phyloP scores from a whole-genome alignment of 164 flowering plant species.

The Cinnamomum chago region DNA sequence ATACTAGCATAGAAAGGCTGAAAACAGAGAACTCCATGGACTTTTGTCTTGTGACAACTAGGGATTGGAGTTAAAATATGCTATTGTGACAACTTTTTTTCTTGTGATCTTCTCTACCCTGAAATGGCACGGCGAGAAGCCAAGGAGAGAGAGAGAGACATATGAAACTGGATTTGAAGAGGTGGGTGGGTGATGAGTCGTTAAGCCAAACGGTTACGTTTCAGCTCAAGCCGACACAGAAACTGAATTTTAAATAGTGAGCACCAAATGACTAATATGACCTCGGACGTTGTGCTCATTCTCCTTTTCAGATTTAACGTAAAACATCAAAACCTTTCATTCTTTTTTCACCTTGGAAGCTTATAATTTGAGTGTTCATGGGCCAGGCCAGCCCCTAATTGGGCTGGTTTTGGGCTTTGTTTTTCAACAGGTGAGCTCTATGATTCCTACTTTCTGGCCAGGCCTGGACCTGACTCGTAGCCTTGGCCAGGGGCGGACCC shows the following conservation, averaged over 20 bases:
- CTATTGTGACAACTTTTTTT: neutral
- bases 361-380: too few relatives aligned
- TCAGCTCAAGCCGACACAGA: neutral
- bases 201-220: conserved; percentile 4
- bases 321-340: neutral
- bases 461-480: neutral
- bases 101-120: neutral
- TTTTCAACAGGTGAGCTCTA: neutral
- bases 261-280: neutral
- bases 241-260: conserved; percentile 5
- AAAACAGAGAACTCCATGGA: conserved; percentile 9
- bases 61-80: neutral
- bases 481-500: too few relatives aligned
- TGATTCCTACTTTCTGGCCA: neutral
- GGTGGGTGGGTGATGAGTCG: conserved; percentile 10
- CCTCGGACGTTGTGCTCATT: neutral
- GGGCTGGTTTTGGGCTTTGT: neutral
- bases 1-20: neutral
- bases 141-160: neutral
- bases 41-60: neutral
- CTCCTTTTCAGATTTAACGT: neutral
- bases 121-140: neutral
- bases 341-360: neutral
- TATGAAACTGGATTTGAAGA: neutral
- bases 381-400: too few relatives aligned